Conservation (phyloP, 805 yeast genomes). For the Metschnikowia kofuensis region DNA sequence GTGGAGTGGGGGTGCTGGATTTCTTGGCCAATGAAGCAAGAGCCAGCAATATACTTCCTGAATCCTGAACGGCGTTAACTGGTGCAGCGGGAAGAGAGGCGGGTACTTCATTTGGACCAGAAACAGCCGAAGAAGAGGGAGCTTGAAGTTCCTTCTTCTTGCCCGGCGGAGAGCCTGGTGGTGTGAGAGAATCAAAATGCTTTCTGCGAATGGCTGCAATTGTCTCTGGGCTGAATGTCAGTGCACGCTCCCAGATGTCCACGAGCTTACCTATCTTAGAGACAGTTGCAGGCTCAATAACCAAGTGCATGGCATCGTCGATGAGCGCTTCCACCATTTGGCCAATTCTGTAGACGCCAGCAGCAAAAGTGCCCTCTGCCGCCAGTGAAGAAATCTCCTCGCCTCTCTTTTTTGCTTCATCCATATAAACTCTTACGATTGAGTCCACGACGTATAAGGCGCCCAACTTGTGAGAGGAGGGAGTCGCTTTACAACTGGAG, state of each 20-base stretch:
- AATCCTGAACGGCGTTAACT: constrained; percentile 35
- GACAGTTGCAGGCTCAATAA: constrained; percentile 49
- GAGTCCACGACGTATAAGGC: constrained; percentile 90
- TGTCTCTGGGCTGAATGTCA: constrained; percentile 62
- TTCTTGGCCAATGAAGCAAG: constrained; percentile 59
- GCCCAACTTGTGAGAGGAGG: constrained; percentile 84
- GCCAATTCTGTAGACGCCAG: constrained; percentile 66
- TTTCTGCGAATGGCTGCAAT: constrained; percentile 56
- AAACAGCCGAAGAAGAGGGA: constrained; percentile 1
- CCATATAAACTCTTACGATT: constrained; percentile 80
- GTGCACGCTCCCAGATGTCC: constrained; percentile 89
- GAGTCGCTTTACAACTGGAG: constrained; percentile 67
- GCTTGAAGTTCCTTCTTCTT: constrained; percentile 5
- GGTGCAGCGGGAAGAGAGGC: constrained; percentile 15
- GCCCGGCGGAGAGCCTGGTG: constrained; percentile 60
- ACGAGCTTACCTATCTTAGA: constrained; percentile 80
- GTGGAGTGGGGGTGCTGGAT: constrained; percentile 30
- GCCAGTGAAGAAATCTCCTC: constrained; percentile 48
- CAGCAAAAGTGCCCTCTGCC: constrained; percentile 68
- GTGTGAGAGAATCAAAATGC: constrained; percentile 64
- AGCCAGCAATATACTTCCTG: constrained; percentile 67
- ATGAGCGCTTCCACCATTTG: constrained; percentile 61
- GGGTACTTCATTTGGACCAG: constrained; percentile 4
- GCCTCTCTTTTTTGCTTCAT: constrained; percentile 59
- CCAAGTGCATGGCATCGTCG: constrained; percentile 57